Evolutionary conservation across 2,329 filamentous ascomycete genomes (phyloP), one percentile per base, ranked within the genome.

Genomic region (Clonostachys byssicola): DNA sequence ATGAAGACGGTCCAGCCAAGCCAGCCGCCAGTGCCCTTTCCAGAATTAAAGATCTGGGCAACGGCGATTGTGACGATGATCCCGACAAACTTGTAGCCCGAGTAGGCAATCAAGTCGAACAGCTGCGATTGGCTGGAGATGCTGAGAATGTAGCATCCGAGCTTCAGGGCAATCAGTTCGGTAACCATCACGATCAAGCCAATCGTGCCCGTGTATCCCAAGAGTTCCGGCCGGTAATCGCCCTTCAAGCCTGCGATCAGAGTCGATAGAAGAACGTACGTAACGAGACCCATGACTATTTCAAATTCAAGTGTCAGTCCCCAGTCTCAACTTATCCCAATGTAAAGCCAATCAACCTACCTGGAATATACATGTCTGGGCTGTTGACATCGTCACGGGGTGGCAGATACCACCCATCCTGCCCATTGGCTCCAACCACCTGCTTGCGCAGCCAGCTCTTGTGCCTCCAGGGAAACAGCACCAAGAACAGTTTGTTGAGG

Each of bases 331-430:
- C 8, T 30, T 9, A 30, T 10, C 23, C 23, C 10, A n/a, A 2
- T 23, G 23, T 17, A 23, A 13, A 14, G 20, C n/a, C n/a, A 10
- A 10, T 12, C 40, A 9, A 60, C 68, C 35, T 57, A 77, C 72
- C 69, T 49, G 92, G 92, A 59, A 99, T 99, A 72, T 99, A 99
- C 92, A 99, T 97, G 70, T 99, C 94, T 14, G 95, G 94, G 54
- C 90, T 95, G 71, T 99, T 99, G 67, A 97, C 77, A 63, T 99
- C 94, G 66, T 99, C 92, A 54, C 94, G 81, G 3, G 94, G 94
- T 6, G 94, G 90, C 8, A 96, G 79, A 68, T 94, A 99, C 75
- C 85, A 86, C 42, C 82, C 82, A 53, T 87, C 84, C 57, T 85
- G 81, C 44, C 86, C 80, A 61, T 80, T 83, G 48, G 84, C 81